Evolutionary conservation across 2,329 filamentous ascomycete genomes (phyloP), one percentile per base, ranked within the genome.

Genomic region (Elsinoe batatas): DNA sequence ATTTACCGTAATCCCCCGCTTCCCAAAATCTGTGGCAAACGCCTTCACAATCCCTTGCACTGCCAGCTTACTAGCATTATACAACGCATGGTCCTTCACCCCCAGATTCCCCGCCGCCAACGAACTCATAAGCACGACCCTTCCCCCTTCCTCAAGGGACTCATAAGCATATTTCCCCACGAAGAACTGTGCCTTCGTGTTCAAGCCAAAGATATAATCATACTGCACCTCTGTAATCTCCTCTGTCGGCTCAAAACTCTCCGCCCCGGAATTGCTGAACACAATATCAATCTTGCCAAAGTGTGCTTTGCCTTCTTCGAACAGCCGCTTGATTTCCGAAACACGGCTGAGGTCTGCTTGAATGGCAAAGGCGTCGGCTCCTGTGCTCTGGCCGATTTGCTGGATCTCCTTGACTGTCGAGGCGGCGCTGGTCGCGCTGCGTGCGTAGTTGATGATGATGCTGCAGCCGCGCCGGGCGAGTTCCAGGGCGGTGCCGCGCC

Each of bases 251-350:
- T 74, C 72, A n/a, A 69, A 71, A 68, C 79, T 73, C 1, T 68
- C 68, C 67, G 76, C 62, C 0, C 75, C 82, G 0, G 81, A 80
- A 58, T 80, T 82, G 2, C 76, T 71, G 44, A 84, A 70, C 2
- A 84, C 59, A 36, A 83, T 74, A 68, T 85, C 81, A 60, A 85
- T 77, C 58, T 74, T 74, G 22, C 76, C 76, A 59, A 78, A 82
- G 40, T 70, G 71, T 2, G 69, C 61, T 1, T 83, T 70, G 0
- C 77, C 72, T 5, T 70, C 67, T 1, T 72, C 64, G 15, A 84
- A 72, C 4, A 84, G 71, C 13, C 64, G 65, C n/a, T 74, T 71
- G 54, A 80, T 70, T 8, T 74, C 76, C 0, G 64, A 32, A 4
- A 80, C 59, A 22, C 68, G 73, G 30, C 72, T 71, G 3, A 72